Percentiles rank a stretch among this genome's conserved stretches.
Evolutionary conservation across 805 yeast genomes (phyloP).

Genomic region (Pichia heedii): DNA sequence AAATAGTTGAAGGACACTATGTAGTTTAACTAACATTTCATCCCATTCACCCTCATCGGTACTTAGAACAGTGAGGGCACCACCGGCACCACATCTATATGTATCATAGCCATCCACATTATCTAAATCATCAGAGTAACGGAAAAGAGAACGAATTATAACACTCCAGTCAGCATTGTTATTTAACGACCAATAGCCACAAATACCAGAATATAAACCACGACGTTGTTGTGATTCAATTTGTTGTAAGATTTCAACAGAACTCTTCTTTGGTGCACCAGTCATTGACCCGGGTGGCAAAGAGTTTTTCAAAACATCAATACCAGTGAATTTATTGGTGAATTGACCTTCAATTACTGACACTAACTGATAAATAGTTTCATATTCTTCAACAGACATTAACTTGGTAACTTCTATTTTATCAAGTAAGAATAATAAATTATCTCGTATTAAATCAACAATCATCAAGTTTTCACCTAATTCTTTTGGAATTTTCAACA

Average conservation of each 20-base stretch:
- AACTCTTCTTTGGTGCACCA: slow-evolving; percentile 94
- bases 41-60: slow-evolving; percentile 82
- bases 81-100: slow-evolving; percentile 97
- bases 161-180: slow-evolving; percentile 96
- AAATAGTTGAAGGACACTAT: slow-evolving; percentile 73
- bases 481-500: slow-evolving; percentile 80
- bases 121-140: slow-evolving; percentile 42
- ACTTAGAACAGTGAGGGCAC: slow-evolving; percentile 89
- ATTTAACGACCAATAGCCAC: slow-evolving; percentile 89
- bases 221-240: slow-evolving; percentile 52
- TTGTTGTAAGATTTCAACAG: slow-evolving; percentile 69
- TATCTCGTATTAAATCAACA: slow-evolving; percentile 91
- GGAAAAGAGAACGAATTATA: slow-evolving; percentile 74
- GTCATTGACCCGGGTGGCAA: slow-evolving; percentile 99
- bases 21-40: slow-evolving; percentile 76
- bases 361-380: slow-evolving; percentile 84
- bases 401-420: slow-evolving; percentile 65
- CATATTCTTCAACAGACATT: slow-evolving; percentile 89
- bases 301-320: slow-evolving; percentile 69
- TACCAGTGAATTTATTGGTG: slow-evolving; percentile 42
- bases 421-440: slow-evolving; percentile 57
- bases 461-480: slow-evolving; percentile 95
- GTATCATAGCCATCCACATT: slow-evolving; percentile 16
- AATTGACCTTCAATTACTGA: slow-evolving; percentile 73
- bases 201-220: slow-evolving; percentile 89